Evolutionary conservation across 192 early-diverging fungal species (phyloP).

Genomic region (Rhizophagus prolifer): DNA sequence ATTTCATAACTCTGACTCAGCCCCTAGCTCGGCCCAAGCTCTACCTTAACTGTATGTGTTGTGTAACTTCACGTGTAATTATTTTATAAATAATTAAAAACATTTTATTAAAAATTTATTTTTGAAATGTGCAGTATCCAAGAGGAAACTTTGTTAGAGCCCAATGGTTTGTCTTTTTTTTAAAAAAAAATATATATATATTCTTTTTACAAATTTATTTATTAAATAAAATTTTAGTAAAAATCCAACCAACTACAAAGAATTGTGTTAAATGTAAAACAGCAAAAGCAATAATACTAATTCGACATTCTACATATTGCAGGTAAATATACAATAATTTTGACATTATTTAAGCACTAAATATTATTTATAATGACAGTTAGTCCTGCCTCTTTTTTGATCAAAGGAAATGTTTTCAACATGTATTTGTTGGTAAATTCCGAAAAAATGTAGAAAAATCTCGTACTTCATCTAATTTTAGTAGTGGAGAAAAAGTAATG

Average conservation of each 20-base stretch:
- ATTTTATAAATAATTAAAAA: too few relatives aligned
- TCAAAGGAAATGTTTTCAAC: conserved; percentile 67
- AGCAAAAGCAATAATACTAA: conserved; percentile 57
- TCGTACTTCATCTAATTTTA: conserved; percentile 33
- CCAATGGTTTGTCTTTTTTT: neutral
- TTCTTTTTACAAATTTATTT: too few relatives aligned
- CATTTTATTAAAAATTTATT: too few relatives aligned
- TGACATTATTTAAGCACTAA: neutral
- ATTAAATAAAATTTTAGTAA: neutral
- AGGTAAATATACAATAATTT: conserved; percentile 42
- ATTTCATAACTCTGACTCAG: too few relatives aligned
- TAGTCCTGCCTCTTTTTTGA: neutral
- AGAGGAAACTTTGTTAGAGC: neutral
- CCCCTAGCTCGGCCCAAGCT: too few relatives aligned
- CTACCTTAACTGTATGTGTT: too few relatives aligned
- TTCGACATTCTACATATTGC: conserved; percentile 78
- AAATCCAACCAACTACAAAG: neutral
- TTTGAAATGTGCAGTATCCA: neutral
- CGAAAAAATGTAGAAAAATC: conserved; percentile 60
- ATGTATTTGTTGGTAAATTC: conserved; percentile 67
- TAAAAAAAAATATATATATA: too few relatives aligned
- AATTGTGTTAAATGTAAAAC: conserved; percentile 69
- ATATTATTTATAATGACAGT: neutral
- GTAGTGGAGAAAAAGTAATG: conserved; percentile 58
- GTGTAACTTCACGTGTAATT: too few relatives aligned